Base-by-base conservation (phyloP, 345 rosid species). In the Rhizophora mangle region DNA sequence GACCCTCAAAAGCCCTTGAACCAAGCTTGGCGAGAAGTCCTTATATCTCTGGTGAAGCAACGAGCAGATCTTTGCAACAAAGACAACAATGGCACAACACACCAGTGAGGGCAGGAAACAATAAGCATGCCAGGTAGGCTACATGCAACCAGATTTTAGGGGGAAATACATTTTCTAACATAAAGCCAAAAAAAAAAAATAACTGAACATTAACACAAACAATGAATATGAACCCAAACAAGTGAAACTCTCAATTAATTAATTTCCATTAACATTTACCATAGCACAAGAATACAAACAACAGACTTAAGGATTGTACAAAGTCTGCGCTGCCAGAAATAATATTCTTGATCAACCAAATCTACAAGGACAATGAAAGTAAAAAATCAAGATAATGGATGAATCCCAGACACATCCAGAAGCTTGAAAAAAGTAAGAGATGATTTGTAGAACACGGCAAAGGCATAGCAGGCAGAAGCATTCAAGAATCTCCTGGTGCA, bases 11-110 rank as follows among this genome's bases (percentile, higher is more conserved):
- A 96, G 96, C 62, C 97, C 97, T 76, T 96, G 97, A 46, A 82
- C 73, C 75, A 96, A 82, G 80, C 86, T 85, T 52, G 99, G 95
- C 1, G 98, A 87, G 77, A 96, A 96, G 64, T 92, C 99, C 71
- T 83, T 88, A 85, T 90, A 96, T 78, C 99, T 83, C 83, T 92
- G 99, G 80, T 96, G 98, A 82, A 96, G 96, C 83, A 96, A 76
- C 30, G 99, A 96, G 84, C 98, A 96, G 67, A 96, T 85, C 99
- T 92, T 80, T 57, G 70, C 72, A 52, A 78, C 69, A 79, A 31
- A 76, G 39, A 63, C 60, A 77, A 9, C 24, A 63, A 54, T 59
- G 61, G 84, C 46, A 76, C 70, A 61, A 54, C 62, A 67, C 30
- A 27, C 27, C 60, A 58, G 31, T 56, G 30, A 52, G 58, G 60